Evolutionary conservation across 78 protist species (phyloP).

Genomic region (Dictyostelium firmibasis): DNA sequence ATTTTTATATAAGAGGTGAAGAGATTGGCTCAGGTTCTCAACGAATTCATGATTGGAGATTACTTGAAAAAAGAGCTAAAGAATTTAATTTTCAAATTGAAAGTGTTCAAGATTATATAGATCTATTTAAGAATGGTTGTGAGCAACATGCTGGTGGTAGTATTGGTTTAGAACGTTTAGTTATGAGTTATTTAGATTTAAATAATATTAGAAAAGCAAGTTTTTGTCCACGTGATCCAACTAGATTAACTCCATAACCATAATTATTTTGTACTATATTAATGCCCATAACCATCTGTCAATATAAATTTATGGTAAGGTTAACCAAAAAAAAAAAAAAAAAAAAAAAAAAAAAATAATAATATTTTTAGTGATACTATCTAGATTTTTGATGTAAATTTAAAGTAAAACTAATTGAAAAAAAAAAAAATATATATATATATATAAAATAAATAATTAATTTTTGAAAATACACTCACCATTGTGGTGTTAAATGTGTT

Average conservation of each 20-base stretch:
- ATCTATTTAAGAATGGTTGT: conserved; percentile 97
- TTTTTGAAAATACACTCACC: too few species aligned
- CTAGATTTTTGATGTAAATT: too few species aligned
- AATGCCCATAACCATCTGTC: too few species aligned
- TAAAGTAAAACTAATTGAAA: too few species aligned
- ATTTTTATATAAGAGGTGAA: conserved; percentile 98
- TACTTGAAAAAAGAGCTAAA: conserved; percentile 80
- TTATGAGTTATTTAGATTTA: conserved; percentile 95
- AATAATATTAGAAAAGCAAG: conserved; percentile 94
- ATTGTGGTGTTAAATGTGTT: too few species aligned
- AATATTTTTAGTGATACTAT: too few species aligned
- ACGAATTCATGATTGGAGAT: conserved; percentile 97
- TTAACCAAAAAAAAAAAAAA: too few species aligned
- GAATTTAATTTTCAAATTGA: conserved; percentile 4
- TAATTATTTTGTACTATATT: too few species aligned
- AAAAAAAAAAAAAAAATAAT: too few species aligned
- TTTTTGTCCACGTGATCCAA: conserved; percentile 98
- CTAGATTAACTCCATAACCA: conserved; percentile 91
- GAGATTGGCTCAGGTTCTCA: conserved; percentile 99
- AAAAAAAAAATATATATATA: too few species aligned
- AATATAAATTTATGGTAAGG: too few species aligned
- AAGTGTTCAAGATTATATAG: conserved; percentile 91
- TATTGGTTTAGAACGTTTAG: conserved; percentile 97
- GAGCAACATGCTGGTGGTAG: conserved; percentile 99
- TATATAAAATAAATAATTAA: too few species aligned